Evolutionary conservation across 78 protist species (phyloP), one percentile per base, ranked within the genome.

Genomic region (Dictyostelium discoideum): DNA sequence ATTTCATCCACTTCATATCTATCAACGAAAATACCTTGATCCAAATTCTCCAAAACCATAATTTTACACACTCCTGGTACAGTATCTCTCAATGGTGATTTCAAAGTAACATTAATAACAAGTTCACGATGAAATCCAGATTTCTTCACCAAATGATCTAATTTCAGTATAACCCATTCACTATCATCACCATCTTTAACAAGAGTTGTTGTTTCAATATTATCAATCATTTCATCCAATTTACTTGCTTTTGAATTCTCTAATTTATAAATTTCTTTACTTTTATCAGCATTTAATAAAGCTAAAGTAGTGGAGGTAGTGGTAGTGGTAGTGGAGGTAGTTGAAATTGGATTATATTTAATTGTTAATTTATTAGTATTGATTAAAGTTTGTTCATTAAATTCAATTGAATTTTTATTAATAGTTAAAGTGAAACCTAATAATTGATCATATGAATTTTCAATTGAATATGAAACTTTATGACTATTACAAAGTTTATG

Each of bases 41-140:
- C 95, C 26, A 90, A 82, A 46, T 90, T 78, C 32, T 83, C 95
- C 7, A 90, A n/a, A 2, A 90, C 40, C 11, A 54, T 22, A 14
- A 90, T 8, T 26, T n/a, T 39, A 39, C 95, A 90, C 67, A 22
- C 46, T 67, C 57, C 16, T 32, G 74, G 63, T 8, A 20, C 39
- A 14, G 42, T 63, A 0, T 6, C 60, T 20, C 24, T 46, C 9
- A 24, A 4, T 29, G 67, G 14, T 42, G 37, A 29, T 14, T 24
- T 16, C 11, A 90, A 16, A 0, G 24, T n/a, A 4, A 90, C 3
- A 5, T 18, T 16, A 0, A 44, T 83, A 11, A 67, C 78, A 20
- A 90, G 48, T 11, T 90, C 95, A 18, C 95, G 20, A 39, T 90
- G 95, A 60, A 90, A 90, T 20, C 95, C 95, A 26, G 54, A 77